Conservation (phyloP, 768 basidiomycete species). For the Termitomyces eurrhizus region DNA sequence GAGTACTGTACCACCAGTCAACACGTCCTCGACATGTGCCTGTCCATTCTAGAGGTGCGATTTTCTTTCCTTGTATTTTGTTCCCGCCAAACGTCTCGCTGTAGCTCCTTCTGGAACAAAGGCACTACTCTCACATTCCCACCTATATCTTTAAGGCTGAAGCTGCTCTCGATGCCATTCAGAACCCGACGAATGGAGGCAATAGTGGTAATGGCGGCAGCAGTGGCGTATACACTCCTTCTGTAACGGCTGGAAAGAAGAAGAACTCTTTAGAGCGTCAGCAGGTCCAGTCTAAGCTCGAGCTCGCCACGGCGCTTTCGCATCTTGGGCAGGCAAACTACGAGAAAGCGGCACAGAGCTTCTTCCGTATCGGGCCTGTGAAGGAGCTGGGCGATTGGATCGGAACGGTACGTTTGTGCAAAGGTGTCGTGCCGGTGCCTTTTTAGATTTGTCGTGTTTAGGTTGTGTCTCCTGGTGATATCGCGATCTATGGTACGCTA, state of each 20-base stretch:
- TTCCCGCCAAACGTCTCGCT: neutral
- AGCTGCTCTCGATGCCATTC: slow-evolving; percentile 71
- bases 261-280: slow-evolving; percentile 57
- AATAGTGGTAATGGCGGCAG: slow-evolving; percentile 17
- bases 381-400: slow-evolving; percentile 77
- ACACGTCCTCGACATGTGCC: slow-evolving; percentile 92
- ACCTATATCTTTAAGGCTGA: slow-evolving; percentile 98
- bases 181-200: slow-evolving; percentile 26
- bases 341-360: slow-evolving; percentile 74
- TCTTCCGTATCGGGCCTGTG: slow-evolving; percentile 63
- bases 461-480: slow-evolving; percentile 78
- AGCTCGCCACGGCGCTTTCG: slow-evolving; percentile 76
- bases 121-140: slow-evolving; percentile 80
- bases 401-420: slow-evolving; percentile 46
- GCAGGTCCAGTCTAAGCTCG: slow-evolving; percentile 71
- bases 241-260: slow-evolving; percentile 34
- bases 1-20: slow-evolving; percentile 90
- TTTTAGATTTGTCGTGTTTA: slow-evolving; percentile 21
- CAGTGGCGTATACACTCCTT: slow-evolving; percentile 12
- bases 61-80: neutral
- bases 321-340: slow-evolving; percentile 69
- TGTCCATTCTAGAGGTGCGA: slow-evolving; percentile 72
- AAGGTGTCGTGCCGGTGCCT: neutral
- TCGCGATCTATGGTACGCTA: slow-evolving; percentile 82
- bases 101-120: slow-evolving; percentile 81